Evolutionary conservation across 805 yeast species (phyloP).

Genomic region (Starmerella apicola): DNA sequence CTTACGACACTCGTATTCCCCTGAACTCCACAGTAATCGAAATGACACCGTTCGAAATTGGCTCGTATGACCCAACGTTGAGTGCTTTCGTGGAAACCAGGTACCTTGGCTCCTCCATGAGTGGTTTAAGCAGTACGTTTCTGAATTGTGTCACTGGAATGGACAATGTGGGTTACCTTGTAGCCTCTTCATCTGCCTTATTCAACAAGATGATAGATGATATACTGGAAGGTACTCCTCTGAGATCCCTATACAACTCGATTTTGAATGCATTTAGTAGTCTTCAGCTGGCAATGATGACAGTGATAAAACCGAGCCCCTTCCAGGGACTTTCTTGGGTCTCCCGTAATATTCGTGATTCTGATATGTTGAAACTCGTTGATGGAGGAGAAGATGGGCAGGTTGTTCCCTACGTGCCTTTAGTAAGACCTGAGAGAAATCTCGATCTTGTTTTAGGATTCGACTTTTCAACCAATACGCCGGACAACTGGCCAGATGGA

Average conservation of each 20-base stretch:
- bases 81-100: constrained; percentile 51
- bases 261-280: not conserved
- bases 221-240: constrained; percentile 23
- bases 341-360: constrained; percentile 5
- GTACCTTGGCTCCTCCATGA: constrained; percentile 56
- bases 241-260: constrained; percentile 31
- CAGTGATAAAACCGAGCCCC: constrained; percentile 61
- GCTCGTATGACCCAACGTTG: constrained; percentile 77
- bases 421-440: constrained; percentile 45
- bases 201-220: constrained; percentile 57
- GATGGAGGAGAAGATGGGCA: constrained; percentile 77
- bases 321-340: constrained; percentile 30
- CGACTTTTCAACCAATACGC: constrained; percentile 28
- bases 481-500: constrained; percentile 28
- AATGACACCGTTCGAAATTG: constrained; percentile 53
- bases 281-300: constrained; percentile 38
- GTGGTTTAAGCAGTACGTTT: constrained; percentile 43
- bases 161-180: constrained; percentile 69
- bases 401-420: constrained; percentile 55
- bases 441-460: constrained; percentile 51
- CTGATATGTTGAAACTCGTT: constrained; percentile 39
- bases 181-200: constrained; percentile 74
- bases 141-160: constrained; percentile 50
- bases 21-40: constrained; percentile 52
- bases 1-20: constrained; percentile 40